Evolutionary conservation across 2,329 filamentous ascomycete genomes (phyloP).

Genomic region (Neonectria faginata): DNA sequence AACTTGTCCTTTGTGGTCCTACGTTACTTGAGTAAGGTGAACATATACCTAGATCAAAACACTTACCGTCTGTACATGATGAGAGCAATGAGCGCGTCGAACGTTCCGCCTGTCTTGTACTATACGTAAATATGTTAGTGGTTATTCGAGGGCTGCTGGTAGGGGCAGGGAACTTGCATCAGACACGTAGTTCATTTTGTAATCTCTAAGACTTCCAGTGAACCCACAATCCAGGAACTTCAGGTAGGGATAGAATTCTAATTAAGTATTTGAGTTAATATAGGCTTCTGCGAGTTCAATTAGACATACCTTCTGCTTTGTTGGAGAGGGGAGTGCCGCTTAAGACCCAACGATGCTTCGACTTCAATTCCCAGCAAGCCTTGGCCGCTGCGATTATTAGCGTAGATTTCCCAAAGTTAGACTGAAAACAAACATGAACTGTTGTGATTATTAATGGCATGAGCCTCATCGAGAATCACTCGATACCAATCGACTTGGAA

Average conservation of each 20-base stretch:
- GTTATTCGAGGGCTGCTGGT: no score
- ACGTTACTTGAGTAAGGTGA: background rate
- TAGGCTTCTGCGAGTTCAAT: background rate
- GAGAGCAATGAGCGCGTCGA: conserved; percentile 36
- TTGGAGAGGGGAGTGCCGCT: conserved; percentile 54
- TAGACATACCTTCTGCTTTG: conserved; percentile 41
- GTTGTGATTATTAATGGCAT: conserved; percentile 64
- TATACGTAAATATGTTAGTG: conserved; percentile 14
- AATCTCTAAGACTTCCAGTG: conserved; percentile 16
- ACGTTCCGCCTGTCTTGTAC: conserved; percentile 24
- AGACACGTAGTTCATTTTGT: conserved; percentile 31
- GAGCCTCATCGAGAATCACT: conserved; percentile 68
- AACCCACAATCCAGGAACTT: conserved; percentile 46
- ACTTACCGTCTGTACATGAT: conserved; percentile 48
- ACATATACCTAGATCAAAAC: background rate
- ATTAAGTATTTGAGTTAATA: background rate
- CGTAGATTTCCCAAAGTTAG: accelerated
- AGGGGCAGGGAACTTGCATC: conserved; percentile 27
- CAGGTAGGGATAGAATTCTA: conserved; percentile 53
- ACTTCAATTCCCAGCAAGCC: conserved; percentile 42
- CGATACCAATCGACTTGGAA: conserved; percentile 59
- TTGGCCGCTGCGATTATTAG: conserved; percentile 28
- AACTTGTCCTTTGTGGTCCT: conserved; percentile 48
- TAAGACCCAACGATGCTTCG: conserved; percentile 52
- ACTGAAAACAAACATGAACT: conserved; percentile 44